Evolutionary conservation across 768 basidiomycete species (phyloP).

Genomic region (Hygrocybe punicea): DNA sequence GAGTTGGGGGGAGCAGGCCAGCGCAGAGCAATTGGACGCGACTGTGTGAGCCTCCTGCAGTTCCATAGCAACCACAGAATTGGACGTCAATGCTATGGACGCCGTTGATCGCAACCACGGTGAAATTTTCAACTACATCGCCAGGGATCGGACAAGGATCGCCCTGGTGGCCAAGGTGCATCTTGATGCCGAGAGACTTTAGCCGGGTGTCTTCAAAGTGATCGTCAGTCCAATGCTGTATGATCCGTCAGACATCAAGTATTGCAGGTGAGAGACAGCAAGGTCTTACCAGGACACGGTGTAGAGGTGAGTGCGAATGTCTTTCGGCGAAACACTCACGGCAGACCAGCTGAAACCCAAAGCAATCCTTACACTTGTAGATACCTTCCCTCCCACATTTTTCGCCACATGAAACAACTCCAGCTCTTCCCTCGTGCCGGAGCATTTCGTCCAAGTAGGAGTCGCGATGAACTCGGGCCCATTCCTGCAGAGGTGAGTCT

Average conservation of each 20-base stretch:
- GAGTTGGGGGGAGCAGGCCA: conserved; percentile 5
- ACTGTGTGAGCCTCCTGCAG: neutral
- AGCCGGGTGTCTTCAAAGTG: conserved; percentile 3
- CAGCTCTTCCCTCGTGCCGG: neutral
- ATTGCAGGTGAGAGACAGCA: neutral
- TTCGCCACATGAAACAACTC: neutral
- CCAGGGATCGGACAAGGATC: neutral
- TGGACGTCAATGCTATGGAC: conserved; percentile 20
- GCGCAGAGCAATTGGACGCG: conserved; percentile 5
- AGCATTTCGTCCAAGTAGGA: conserved; percentile 4
- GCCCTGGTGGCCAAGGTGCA: conserved; percentile 11
- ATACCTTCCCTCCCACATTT: neutral
- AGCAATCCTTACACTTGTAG: conserved; percentile 8
- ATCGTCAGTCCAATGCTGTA: conserved; percentile 2
- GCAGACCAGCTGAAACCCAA: neutral
- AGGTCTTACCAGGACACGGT: conserved; percentile 3
- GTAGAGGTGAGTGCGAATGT: conserved; percentile 3
- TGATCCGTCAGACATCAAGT: neutral
- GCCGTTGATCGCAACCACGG: conserved; percentile 21
- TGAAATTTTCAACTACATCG: neutral
- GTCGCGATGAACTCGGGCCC: neutral
- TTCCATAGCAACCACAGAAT: conserved; percentile 24
- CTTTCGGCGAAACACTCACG: neutral
- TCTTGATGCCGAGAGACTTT: neutral
- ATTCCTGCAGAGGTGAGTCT: neutral